These are phyloP conservation scores for Amphibolis antarctica DNA, from an alignment of 106 monocot species.

Conservation along the genomic window DNA sequence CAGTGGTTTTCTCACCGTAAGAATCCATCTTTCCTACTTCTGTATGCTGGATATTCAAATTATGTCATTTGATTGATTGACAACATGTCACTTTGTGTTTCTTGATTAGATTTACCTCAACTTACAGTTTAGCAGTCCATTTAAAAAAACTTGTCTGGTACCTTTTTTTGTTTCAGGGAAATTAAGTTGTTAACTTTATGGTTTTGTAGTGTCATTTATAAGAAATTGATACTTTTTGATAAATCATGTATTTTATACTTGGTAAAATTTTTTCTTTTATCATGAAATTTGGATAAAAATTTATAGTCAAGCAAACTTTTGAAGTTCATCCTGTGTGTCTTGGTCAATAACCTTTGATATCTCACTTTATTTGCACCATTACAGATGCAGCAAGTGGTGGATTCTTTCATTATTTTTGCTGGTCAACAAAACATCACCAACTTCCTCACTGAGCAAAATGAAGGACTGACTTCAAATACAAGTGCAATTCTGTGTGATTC, in stretches of 20 bases:
- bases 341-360: neutral
- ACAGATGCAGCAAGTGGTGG: conserved; percentile 75
- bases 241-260: too few relatives aligned
- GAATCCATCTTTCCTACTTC: conserved; percentile 3
- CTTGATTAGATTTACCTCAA: neutral
- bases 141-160: too few relatives aligned
- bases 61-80: neutral
- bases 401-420: conserved; percentile 60
- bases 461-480: neutral
- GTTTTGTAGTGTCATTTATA: too few relatives aligned
- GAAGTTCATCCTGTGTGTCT: neutral
- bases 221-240: too few relatives aligned
- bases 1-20: conserved; percentile 86
- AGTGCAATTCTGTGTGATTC: conserved; percentile 5
- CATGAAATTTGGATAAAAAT: neutral
- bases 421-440: conserved; percentile 27
- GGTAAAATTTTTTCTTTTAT: too few relatives aligned
- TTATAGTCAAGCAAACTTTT: neutral
- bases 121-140: too few relatives aligned
- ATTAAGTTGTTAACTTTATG: too few relatives aligned
- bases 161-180: too few relatives aligned
- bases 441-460: conserved; percentile 9
- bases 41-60: too few relatives aligned
- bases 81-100: neutral
- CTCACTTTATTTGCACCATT: conserved; percentile 4